Evolutionary conservation across 805 yeast species (phyloP), one percentile per base, ranked within the genome.

Genomic region (Komagataella mondaviorum): DNA sequence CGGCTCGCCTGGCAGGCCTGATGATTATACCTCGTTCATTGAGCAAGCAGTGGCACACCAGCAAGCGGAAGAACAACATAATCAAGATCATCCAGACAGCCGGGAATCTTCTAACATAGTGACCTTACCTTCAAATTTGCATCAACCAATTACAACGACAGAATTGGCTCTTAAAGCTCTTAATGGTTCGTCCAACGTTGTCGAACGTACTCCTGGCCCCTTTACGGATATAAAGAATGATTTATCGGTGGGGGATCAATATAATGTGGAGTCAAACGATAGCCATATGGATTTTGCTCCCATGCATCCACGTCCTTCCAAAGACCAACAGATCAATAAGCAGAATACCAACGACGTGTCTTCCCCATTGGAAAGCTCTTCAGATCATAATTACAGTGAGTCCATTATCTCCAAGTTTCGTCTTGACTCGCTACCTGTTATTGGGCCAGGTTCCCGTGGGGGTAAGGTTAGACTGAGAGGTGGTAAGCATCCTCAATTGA

Each of bases 371-470:
- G 39, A 30, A 30, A 30, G 39, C 45, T 46, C 49, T 3, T 55
- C 59, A 3, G 49, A 47, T 17, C 44, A 48, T 50, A 56, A 56
- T 44, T 47, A 50, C 2, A 50, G 39, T 45, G 57, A 55, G n/a
- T 55, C 57, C 3, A 47, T 49, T n/a, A 51, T 55, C 17, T 51
- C 57, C 3, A 51, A 51, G 16, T 56, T 56, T 50, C 47, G 59
- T 23, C 48, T 56, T 22, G 55, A 55, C 20, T 36, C 50, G 6
- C 45, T 18, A 18, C 49, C 49, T 16, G 46, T 50, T 20, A 18
- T 18, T 17, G 50, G 50, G 47, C 46, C 36, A 30, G 46, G 50
- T 44, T 45, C 51, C 45, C 14, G 45, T 18, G 23, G 51, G 20
- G 47, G 51, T 18, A 23, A 23, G 46, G 23, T 36, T n/a, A 49